Evolutionary conservation across 768 basidiomycete species (phyloP).

Genomic region (Phallus indusiatus): DNA sequence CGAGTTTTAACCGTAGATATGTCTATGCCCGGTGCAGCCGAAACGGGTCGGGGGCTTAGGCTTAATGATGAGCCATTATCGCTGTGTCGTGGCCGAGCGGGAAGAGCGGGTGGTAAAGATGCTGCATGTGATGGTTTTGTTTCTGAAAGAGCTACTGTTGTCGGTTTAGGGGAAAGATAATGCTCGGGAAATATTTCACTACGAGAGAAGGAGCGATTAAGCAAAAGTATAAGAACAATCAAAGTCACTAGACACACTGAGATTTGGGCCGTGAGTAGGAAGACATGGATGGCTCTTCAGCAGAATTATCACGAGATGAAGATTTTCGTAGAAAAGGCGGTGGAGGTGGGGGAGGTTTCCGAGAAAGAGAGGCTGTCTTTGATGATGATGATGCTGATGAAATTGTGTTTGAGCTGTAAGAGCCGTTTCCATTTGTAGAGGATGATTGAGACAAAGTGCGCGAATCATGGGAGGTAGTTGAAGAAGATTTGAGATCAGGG

Average conservation of each 20-base stretch:
- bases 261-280: slow-evolving; percentile 36
- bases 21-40: not conserved
- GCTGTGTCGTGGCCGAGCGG: slow-evolving; percentile 31
- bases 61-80: slow-evolving; percentile 26
- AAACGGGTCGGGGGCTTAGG: slow-evolving; percentile 4
- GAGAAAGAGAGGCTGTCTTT: not conserved
- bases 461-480: slow-evolving; percentile 28
- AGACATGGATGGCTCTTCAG: not conserved
- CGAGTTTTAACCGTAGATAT: not conserved
- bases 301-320: not conserved
- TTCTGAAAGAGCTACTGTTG: not conserved
- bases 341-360: slow-evolving; percentile 7
- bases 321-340: not conserved
- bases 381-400: slow-evolving; percentile 10
- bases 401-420: slow-evolving; percentile 21
- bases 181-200: not conserved
- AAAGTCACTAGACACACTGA: slow-evolving; percentile 31
- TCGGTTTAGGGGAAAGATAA: not conserved
- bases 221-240: not conserved
- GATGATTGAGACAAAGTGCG: slow-evolving; percentile 35
- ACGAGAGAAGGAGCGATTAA: not conserved
- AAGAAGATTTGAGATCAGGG: slow-evolving; percentile 38
- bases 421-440: slow-evolving; percentile 37
- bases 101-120: slow-evolving; percentile 18
- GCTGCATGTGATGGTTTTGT: not conserved